Base-by-base conservation (phyloP, 495 filamentous ascomycete species). In the Cenococcum geophilum region DNA sequence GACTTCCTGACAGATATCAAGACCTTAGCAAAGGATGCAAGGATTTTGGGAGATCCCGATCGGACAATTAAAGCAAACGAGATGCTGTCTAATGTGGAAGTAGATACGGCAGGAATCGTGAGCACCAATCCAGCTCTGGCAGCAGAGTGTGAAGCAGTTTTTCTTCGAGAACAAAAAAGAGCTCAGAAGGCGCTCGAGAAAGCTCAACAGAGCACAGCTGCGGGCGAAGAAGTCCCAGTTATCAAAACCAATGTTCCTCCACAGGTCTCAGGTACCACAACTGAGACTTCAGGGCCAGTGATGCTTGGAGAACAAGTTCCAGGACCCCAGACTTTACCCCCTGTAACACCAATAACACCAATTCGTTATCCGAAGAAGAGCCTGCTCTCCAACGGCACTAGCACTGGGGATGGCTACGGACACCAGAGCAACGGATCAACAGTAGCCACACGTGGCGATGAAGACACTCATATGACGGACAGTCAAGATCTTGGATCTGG, bases 1-100 rank as follows among this genome's bases (percentile, higher is more conserved):
- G 91, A 97, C 68, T 98, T 96, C 67, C 74, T 93, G 56, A 82
- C 83, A 34, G 93, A 98, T 70, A 85, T 97, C 65, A 86, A 88
- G 67, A 81, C 84, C 47, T 74, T 98, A 4, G 85, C 85, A 21
- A 90, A 89, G 70, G 93, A 98, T 76, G 86, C 91, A 1, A 86
- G 83, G 65, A 81, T 82, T 18, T 72, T 83, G 42, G 86, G 67
- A 4, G 92, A 97, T 64, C 82, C 83, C 59, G 89, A 95, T 35
- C 78, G 89, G 21, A 79, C 83, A 16, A 72, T 96, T 57, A 91
- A 91, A 62, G 91, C 91, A 1, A 95, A 91, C 63, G 93, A 98
- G 73, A 83, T 98, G 50, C 74, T 88, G 4, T 83, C 89, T 16
- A 97, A 97, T 70, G 90, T 95, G 1, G 91, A 95, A 66, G 91